These are phyloP conservation scores for Russula griseocarnosa DNA, from an alignment of 768 basidiomycete genomes.

Conservation along the genomic window DNA sequence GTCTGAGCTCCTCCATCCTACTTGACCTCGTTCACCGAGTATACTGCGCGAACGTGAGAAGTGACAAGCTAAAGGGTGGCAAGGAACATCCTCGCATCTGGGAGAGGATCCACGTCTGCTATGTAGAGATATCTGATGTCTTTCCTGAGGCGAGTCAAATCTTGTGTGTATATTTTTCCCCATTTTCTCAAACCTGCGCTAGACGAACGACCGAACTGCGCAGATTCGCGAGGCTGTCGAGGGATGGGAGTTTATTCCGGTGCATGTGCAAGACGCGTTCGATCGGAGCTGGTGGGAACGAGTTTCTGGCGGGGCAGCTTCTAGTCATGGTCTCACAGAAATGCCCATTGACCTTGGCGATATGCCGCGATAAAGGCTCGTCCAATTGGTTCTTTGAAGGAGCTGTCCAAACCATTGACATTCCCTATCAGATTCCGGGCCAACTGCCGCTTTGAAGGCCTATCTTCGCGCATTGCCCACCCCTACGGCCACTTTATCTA, in stretches of 20 bases:
- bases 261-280: slow-evolving; percentile 77
- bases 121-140: slow-evolving; percentile 63
- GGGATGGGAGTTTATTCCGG: slow-evolving; percentile 53
- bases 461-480: slow-evolving; percentile 71
- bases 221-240: slow-evolving; percentile 47
- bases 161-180: not conserved
- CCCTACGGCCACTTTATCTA: slow-evolving; percentile 58
- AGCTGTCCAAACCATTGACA: slow-evolving; percentile 20
- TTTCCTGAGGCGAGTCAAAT: slow-evolving; percentile 44
- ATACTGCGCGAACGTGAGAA: no score
- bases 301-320: slow-evolving; percentile 37
- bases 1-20: no score
- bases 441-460: slow-evolving; percentile 38
- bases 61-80: no score
- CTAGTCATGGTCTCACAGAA: no score
- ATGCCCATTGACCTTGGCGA: slow-evolving; percentile 48
- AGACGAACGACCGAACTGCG: slow-evolving; percentile 55
- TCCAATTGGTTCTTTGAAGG: not conserved
- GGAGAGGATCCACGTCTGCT: no score
- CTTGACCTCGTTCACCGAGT: no score
- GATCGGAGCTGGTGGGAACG: slow-evolving; percentile 61
- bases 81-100: no score
- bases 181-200: slow-evolving; percentile 1
- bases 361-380: slow-evolving; percentile 54
- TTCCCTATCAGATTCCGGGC: slow-evolving; percentile 26